These are phyloP conservation scores for Boletus sensibilis DNA, from an alignment of 768 basidiomycete species.

Conservation along the genomic window DNA sequence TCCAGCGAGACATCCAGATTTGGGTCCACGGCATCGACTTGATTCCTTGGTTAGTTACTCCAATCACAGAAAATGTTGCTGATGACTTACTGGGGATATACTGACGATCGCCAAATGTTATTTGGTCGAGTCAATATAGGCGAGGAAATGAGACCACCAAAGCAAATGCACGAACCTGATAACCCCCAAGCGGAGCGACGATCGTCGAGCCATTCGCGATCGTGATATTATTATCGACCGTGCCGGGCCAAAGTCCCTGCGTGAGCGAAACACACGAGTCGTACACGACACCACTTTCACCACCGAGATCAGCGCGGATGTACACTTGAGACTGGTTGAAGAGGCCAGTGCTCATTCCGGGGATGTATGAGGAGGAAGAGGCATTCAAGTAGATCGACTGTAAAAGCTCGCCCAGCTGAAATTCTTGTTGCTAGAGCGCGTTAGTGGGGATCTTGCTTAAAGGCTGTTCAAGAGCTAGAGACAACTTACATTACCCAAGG, in stretches of 20 bases:
- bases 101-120: slow-evolving; percentile 10
- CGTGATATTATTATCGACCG: slow-evolving; percentile 43
- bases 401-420: slow-evolving; percentile 53
- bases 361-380: slow-evolving; percentile 53
- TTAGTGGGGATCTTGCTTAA: neutral
- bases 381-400: slow-evolving; percentile 52
- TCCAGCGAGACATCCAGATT: slow-evolving; percentile 62
- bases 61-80: neutral
- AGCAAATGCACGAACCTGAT: slow-evolving; percentile 44
- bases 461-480: neutral
- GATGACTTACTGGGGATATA: slow-evolving; percentile 42
- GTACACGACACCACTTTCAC: slow-evolving; percentile 64
- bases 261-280: slow-evolving; percentile 66
- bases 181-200: slow-evolving; percentile 60
- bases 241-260: slow-evolving; percentile 67
- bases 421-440: slow-evolving; percentile 50
- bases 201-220: slow-evolving; percentile 68
- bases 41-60: slow-evolving; percentile 9
- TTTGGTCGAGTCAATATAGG: slow-evolving; percentile 9
- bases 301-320: slow-evolving; percentile 66
- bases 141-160: neutral
- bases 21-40: slow-evolving; percentile 65
- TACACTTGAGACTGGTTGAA: slow-evolving; percentile 41
- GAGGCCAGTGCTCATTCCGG: slow-evolving; percentile 35
- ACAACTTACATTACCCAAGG: slow-evolving; percentile 60